Evolutionary conservation across 768 basidiomycete genomes (phyloP).

Genomic region (Kwoniella dejecticola): DNA sequence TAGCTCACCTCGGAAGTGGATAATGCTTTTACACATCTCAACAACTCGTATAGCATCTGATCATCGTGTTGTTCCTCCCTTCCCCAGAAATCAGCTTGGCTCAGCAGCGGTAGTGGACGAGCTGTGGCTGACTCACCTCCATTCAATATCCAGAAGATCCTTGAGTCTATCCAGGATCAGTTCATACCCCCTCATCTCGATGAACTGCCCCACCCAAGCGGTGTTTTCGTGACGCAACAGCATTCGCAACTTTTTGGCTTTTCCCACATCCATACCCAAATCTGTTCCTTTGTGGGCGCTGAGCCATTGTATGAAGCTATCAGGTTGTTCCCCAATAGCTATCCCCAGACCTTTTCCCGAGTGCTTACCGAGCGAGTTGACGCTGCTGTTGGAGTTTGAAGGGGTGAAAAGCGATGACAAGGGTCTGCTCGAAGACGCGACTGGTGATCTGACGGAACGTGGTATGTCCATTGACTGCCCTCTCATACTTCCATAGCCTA

Average conservation of each 20-base stretch:
- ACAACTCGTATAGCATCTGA: constrained; percentile 83
- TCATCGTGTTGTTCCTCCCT: constrained; percentile 99
- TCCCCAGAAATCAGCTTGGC: no score
- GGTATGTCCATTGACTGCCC: constrained; percentile 37
- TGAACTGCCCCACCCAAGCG: constrained; percentile 84
- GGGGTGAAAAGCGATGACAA: constrained; percentile 32
- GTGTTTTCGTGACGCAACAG: constrained; percentile 90
- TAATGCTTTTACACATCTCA: constrained; percentile 91
- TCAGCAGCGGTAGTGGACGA: not conserved
- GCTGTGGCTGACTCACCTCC: constrained; percentile 67
- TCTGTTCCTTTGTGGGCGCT: constrained; percentile 38
- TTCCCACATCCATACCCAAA: constrained; percentile 73
- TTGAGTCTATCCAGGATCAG: constrained; percentile 79
- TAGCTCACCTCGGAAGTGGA: constrained; percentile 61
- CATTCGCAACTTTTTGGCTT: constrained; percentile 81
- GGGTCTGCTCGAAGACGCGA: constrained; percentile 34
- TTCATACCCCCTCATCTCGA: constrained; percentile 80
- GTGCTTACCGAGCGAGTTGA: constrained; percentile 18
- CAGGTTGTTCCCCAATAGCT: constrained; percentile 40
- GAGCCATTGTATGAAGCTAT: constrained; percentile 41
- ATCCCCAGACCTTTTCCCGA: constrained; percentile 37
- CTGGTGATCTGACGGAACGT: constrained; percentile 14
- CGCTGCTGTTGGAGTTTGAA: constrained; percentile 16
- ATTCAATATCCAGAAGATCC: constrained; percentile 91
- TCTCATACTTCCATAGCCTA: not conserved